Base-by-base conservation (phyloP, 805 yeast species). In the Kluyveromyces nonfermentans region DNA sequence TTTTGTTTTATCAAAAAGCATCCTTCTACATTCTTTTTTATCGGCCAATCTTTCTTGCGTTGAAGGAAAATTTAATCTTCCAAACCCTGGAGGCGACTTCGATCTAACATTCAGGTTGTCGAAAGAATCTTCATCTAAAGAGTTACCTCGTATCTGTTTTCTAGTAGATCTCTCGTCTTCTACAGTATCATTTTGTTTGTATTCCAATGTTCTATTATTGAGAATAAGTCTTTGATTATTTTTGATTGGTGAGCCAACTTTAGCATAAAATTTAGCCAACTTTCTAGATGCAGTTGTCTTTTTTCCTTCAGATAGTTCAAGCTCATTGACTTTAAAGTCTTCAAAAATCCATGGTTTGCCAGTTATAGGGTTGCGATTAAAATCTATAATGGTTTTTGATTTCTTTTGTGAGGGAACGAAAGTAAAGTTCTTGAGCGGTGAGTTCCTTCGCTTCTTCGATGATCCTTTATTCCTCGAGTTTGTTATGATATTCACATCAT, bases 71-170 rank as follows among this genome's bases (percentile, higher is more conserved):
- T 77, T 84, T 19, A 78, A 65, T 33, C 77, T 59, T 49, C 75
- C 78, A 58, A 71, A 77, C 1, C 83, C 83, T 0, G 79, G 79
- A 1, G 83, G 84, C 1, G 76, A 67, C 3, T 65, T 64, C 0
- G 70, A 68, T 35, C 71, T 57, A 6, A 51, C 55, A 52, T 65
- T 61, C 19, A 56, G 33, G 38, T 63, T 57, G 16, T 56, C 63
- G 41, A 62, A 62, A 7, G 48, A 45, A 15, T 47, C 45, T 3
- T 44, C 44, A 8, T 30, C n/a, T 12, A 28, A 19, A 30, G n/a
- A 17, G 18, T 34, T 22, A 19, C 17, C 21, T 9, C 21, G 33
- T 3, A 38, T 15, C 3, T 19, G 4, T 5, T 15, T 10, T 18
- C 33, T 21, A 20, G 30, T 8, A 6, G 8, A 7, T 22, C n/a